A percentile compares a stretch with the other conserved stretches of the same genome.
These are phyloP conservation scores for Collybiopsis confluens DNA, from an alignment of 768 basidiomycete genomes.

Conservation along the genomic window DNA sequence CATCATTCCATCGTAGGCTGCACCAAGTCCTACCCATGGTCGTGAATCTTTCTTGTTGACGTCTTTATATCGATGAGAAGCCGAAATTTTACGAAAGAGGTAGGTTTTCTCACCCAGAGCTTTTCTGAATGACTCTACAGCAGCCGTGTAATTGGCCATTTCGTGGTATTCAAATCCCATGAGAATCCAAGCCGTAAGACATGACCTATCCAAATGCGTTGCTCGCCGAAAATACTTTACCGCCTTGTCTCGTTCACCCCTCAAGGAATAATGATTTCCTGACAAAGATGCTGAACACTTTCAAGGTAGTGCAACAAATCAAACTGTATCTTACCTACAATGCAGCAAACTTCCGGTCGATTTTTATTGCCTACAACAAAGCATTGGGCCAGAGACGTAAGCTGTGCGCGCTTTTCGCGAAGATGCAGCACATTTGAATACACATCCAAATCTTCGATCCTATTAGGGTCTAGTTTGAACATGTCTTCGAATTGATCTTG, in stretches of 20 bases:
- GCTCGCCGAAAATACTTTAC: constrained; percentile 75
- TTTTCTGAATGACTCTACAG: constrained; percentile 76
- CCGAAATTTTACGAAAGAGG: background rate
- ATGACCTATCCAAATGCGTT: constrained; percentile 71
- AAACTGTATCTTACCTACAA: constrained; percentile 56
- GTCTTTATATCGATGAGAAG: constrained; percentile 33
- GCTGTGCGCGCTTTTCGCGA: constrained; percentile 62
- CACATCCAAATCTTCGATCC: constrained; percentile 76
- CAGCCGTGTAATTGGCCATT: constrained; percentile 79
- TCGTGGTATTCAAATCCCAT: constrained; percentile 86
- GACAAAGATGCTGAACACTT: background rate
- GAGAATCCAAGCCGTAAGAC: constrained; percentile 76
- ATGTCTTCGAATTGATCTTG: constrained; percentile 13
- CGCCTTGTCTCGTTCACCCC: constrained; percentile 75
- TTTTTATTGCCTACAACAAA: constrained; percentile 67
- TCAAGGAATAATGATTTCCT: constrained; percentile 79
- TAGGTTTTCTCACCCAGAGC: constrained; percentile 57
- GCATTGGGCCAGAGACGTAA: constrained; percentile 69
- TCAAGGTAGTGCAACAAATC: too few relatives aligned
- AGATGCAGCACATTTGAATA: constrained; percentile 81
- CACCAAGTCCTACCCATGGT: constrained; percentile 81
- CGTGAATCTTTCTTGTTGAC: constrained; percentile 77
- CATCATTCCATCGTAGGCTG: constrained; percentile 71
- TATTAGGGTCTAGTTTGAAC: constrained; percentile 56
- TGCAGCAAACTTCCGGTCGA: constrained; percentile 74